Base-by-base conservation (phyloP, 768 basidiomycete genomes). In the Tephrocybe rancida region DNA sequence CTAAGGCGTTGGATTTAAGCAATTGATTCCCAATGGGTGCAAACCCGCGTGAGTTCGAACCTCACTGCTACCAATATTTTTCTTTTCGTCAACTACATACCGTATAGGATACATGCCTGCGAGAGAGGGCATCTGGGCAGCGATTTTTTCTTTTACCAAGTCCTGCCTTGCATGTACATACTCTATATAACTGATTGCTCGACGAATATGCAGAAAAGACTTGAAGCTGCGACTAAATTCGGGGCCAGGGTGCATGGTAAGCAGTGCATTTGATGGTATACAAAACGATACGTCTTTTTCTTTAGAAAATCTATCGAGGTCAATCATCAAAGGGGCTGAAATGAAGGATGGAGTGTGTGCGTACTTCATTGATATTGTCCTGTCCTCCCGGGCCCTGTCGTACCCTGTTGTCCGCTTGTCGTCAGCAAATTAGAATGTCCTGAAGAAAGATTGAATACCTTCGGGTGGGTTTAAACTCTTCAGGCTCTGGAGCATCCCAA, bases 1-100 rank as follows among this genome's bases (percentile, higher is more conserved):
- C 86, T 88, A 89, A 88, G 87, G 87, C 85, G 87, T 88, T 87
- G 86, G 87, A 87, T 87, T 89, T 89, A 90, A 88, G 87, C 65
- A 63, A 41, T 59, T 86, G 86, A 83, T 80, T 88, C 86, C 87
- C 85, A 87, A 88, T 88, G 86, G 85, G 83, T 79, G 84, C 34
- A 78, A 83, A 79, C 77, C 86, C 87, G 86, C 88, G 87, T 85
- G 88, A 88, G 88, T 90, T 89, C 87, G 87, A 89, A 87, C 85
- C 88, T 88, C 87, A 86, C 88, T 83, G 84, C 83, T 85, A 84
- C 85, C 86, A 88, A 43, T 8, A 22, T 46, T 49, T 53, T 64
- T 48, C 61, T 61, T 55, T 51, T 5, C 39, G n/a, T 19, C 10
- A 16, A 4, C 4, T 41, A 19, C 2, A 19, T n/a, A 5, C 3